These are phyloP conservation scores for Herpomyces periplanetae DNA, from an alignment of 2,329 filamentous ascomycete species.

Conservation along the genomic window DNA sequence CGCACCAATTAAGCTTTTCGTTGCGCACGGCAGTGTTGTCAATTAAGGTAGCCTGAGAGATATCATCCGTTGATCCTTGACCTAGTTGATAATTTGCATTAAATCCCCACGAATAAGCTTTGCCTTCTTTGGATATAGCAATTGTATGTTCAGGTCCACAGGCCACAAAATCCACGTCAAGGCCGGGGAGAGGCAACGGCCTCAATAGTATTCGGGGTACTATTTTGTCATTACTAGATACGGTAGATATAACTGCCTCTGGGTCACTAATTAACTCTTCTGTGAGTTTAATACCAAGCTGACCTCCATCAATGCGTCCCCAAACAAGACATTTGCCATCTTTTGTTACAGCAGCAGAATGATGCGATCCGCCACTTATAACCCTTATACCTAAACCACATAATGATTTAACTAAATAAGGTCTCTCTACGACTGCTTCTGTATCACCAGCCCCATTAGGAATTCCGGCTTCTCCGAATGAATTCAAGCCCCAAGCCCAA, in stretches of 20 bases:
- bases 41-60: constrained; percentile 33
- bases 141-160: constrained; percentile 32
- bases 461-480: constrained; percentile 39
- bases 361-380: constrained; percentile 32
- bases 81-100: constrained; percentile 43
- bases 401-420: constrained; percentile 23
- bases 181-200: too few relatives aligned
- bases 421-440: constrained; percentile 28
- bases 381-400: constrained; percentile 19
- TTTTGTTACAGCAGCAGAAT: constrained; percentile 19
- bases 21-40: constrained; percentile 47
- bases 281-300: constrained; percentile 15
- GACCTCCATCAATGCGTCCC: constrained; percentile 18
- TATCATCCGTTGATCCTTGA: constrained; percentile 34
- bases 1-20: constrained; percentile 33
- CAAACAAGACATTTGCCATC: constrained; percentile 16
- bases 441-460: constrained; percentile 21
- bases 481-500: constrained; percentile 55
- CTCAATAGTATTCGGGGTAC: too few relatives aligned
- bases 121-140: constrained; percentile 23
- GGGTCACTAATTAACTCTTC: constrained; percentile 10
- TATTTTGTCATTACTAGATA: too few relatives aligned
- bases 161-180: too few relatives aligned
- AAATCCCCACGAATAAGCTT: constrained; percentile 43
- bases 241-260: constrained; percentile 21